A percentile compares a stretch with the other conserved stretches of the same genome.
These are phyloP conservation scores for Iberis amara DNA, from an alignment of 441 rosid genomes.

Conservation along the genomic window DNA sequence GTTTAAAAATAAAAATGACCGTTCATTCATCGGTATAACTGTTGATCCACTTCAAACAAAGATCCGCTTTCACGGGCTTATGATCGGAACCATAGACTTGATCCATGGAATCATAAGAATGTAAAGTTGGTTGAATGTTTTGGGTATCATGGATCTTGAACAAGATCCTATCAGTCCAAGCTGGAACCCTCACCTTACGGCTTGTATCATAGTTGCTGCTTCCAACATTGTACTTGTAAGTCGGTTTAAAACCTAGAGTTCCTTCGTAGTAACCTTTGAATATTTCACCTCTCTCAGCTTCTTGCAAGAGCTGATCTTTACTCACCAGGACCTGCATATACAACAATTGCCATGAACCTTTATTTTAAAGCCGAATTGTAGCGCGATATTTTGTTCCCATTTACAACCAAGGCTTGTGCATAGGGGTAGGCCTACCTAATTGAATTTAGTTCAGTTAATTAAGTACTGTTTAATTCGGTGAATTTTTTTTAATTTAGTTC, in stretches of 20 bases:
- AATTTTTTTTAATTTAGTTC: too few species aligned
- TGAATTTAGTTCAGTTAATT: too few species aligned
- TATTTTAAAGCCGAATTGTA: background rate
- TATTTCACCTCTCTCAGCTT: constrained; percentile 62
- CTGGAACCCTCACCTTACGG: constrained; percentile 60
- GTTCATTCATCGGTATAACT: constrained; percentile 1
- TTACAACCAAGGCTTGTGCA: too few species aligned
- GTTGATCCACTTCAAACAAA: constrained; percentile 39
- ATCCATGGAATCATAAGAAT: constrained; percentile 54
- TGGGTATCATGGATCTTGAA: constrained; percentile 48
- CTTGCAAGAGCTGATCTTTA: constrained; percentile 66
- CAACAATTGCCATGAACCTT: background rate
- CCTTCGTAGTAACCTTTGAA: constrained; percentile 64
- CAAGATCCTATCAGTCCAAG: constrained; percentile 72
- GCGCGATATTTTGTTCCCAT: background rate
- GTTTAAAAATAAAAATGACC: too few species aligned
- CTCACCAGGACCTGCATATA: constrained; percentile 43
- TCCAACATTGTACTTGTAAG: constrained; percentile 55
- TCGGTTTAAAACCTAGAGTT: constrained; percentile 59
- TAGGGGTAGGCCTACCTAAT: too few species aligned
- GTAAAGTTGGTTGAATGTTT: constrained; percentile 36
- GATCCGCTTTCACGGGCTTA: constrained; percentile 67
- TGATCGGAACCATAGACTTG: constrained; percentile 62
- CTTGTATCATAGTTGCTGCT: constrained; percentile 67
- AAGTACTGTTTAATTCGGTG: too few species aligned